phyloP scores from a whole-genome alignment of 164 flowering plant genomes.

The Liquidambar formosana region DNA sequence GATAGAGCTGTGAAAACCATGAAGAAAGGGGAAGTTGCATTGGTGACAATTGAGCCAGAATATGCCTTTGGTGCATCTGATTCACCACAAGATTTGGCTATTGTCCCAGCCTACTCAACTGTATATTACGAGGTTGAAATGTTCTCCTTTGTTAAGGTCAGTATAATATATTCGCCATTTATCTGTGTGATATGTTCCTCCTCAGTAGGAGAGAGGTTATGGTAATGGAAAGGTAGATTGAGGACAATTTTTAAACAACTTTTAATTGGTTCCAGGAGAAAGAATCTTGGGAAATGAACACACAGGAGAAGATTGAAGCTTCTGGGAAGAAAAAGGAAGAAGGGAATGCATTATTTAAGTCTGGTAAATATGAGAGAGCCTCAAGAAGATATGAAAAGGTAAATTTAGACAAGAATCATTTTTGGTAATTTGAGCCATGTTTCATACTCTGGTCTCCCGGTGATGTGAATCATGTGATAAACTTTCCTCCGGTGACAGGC shows the following conservation, averaged over 20 bases:
- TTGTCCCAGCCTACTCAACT: slow-evolving; percentile 84
- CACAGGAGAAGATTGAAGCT: slow-evolving; percentile 82
- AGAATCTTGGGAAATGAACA: slow-evolving; percentile 98
- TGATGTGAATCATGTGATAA: neutral
- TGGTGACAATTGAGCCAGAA: slow-evolving; percentile 73
- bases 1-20: slow-evolving; percentile 80
- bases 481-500: slow-evolving; percentile 48
- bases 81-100: slow-evolving; percentile 70
- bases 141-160: slow-evolving; percentile 75
- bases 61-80: slow-evolving; percentile 80
- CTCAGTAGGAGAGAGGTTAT: too few species aligned
- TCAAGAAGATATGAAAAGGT: slow-evolving; percentile 98
- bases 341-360: slow-evolving; percentile 82
- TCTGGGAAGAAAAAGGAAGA: slow-evolving; percentile 94
- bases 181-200: too few species aligned
- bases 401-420: neutral
- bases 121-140: slow-evolving; percentile 78
- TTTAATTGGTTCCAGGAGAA: slow-evolving; percentile 53
- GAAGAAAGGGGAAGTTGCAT: slow-evolving; percentile 92
- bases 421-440: too few species aligned
- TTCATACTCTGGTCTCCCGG: neutral
- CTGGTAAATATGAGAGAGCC: slow-evolving; percentile 80
- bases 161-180: neutral
- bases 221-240: too few species aligned
- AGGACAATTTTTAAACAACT: too few species aligned